Base-by-base conservation (phyloP, 2,329 filamentous ascomycete species). In the Cladobotryum protrusum region DNA sequence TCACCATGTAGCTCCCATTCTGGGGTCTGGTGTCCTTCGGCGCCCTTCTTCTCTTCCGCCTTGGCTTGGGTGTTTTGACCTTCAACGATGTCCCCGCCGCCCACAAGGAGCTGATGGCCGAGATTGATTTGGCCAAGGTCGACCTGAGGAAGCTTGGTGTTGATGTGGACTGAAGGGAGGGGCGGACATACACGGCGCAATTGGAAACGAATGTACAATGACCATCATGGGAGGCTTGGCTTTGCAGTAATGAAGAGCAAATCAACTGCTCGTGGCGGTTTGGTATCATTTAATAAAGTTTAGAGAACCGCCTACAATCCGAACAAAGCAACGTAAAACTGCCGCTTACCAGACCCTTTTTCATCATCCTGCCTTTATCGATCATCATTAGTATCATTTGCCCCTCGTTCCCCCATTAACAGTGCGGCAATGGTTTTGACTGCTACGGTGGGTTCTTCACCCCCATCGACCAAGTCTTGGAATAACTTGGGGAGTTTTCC, bases 71-170 rank as follows among this genome's bases (percentile, higher is more conserved):
- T 57, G 88, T 99, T 61, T 78, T 96, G 66, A 96, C 89, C 50
- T 99, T 99, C 79, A 93, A 96, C 76, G 91, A 97, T 70, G 89
- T 95, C 44, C 91, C 92, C 48, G 81, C 89, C 54, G 93, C 93
- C 47, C 87, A 97, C 71, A 82, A 85, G 66, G 91, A 96, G 72
- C 75, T 99, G 61, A 89, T 93, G 78, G 76, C 73, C 61, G 87
- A 97, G 72, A 93, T 95, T 64, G 79, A 89, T 55, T 59, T 83
- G 68, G 89, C 89, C 56, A 85, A 86, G 73, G 73, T 72, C 54
- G 89, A 95, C 60, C 72, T 95, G 67, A 80, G 81, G 64, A 75
- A 75, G 52, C 81, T 86, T 67, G 89, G 89, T 8, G 87, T 95
- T 37, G 82, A 86, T 58, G 85, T 92, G 53, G 86, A 95, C 75